Evolutionary conservation across 805 yeast genomes (phyloP).

Genomic region (Ogataea salicorniae): DNA sequence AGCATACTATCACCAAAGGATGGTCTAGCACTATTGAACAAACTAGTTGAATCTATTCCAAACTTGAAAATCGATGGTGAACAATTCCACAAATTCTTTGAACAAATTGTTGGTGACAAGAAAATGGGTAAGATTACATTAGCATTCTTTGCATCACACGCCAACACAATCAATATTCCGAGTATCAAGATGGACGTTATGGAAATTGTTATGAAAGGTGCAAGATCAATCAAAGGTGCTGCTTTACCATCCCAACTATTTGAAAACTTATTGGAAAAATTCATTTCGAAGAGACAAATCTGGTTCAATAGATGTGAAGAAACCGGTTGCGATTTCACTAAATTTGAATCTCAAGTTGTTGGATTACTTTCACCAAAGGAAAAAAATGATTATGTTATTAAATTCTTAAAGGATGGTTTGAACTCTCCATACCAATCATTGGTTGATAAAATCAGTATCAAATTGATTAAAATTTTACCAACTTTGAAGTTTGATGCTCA

Average conservation of each 20-base stretch:
- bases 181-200: slow-evolving; percentile 50
- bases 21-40: slow-evolving; percentile 39
- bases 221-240: slow-evolving; percentile 36
- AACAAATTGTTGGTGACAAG: slow-evolving; percentile 39
- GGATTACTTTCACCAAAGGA: slow-evolving; percentile 61
- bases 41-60: slow-evolving; percentile 32
- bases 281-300: slow-evolving; percentile 40
- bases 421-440: slow-evolving; percentile 39
- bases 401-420: slow-evolving; percentile 54
- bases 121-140: slow-evolving; percentile 51
- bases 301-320: slow-evolving; percentile 41
- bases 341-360: slow-evolving; percentile 54
- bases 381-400: slow-evolving; percentile 48
- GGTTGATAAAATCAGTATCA: slow-evolving; percentile 44
- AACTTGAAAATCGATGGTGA: slow-evolving; percentile 47
- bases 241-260: slow-evolving; percentile 43
- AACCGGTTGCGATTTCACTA: slow-evolving; percentile 45
- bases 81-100: slow-evolving; percentile 37
- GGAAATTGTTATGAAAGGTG: slow-evolving; percentile 37
- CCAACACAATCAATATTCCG: slow-evolving; percentile 45
- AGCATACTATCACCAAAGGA: slow-evolving; percentile 65
- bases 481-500: slow-evolving; percentile 54
- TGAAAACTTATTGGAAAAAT: slow-evolving; percentile 39
- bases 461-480: slow-evolving; percentile 51
- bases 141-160: slow-evolving; percentile 69